Conservation (phyloP, 148 eudicot species). For the Fagopyrum tataricum region DNA sequence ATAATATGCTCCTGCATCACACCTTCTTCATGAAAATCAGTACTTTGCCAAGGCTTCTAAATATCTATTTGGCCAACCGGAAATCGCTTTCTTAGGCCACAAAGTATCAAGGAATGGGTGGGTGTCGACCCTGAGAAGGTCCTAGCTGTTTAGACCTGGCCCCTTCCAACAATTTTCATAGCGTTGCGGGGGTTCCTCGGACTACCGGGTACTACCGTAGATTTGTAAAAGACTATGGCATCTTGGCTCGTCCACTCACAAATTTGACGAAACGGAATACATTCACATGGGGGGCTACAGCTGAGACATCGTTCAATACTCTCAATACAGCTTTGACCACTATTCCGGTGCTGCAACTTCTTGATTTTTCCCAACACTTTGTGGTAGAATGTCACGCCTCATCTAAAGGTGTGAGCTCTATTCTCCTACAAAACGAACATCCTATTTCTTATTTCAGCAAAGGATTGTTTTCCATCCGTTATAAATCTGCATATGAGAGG, state of each 20-base stretch:
- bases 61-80: too few relatives aligned
- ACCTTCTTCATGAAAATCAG: too few relatives aligned
- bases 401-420: neutral
- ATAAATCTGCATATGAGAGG: neutral
- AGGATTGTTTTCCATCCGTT: neutral
- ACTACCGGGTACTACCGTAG: too few relatives aligned
- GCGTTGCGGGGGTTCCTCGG: too few relatives aligned
- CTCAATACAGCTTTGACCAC: neutral
- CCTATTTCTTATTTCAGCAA: neutral
- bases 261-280: neutral
- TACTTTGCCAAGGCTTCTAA: too few relatives aligned
- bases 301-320: neutral
- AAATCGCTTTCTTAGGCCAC: too few relatives aligned
- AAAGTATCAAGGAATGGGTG: too few relatives aligned
- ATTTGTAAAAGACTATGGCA: neutral
- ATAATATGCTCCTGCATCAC: too few relatives aligned
- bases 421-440: neutral
- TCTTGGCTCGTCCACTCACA: neutral
- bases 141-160: too few relatives aligned
- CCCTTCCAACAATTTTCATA: too few relatives aligned
- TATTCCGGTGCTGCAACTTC: neutral
- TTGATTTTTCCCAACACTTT: neutral
- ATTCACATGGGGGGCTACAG: neutral
- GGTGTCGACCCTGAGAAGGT: too few relatives aligned
- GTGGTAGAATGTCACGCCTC: neutral